Evolutionary conservation across 257 asterid species (phyloP).

Genomic region (Plantago ovata): DNA sequence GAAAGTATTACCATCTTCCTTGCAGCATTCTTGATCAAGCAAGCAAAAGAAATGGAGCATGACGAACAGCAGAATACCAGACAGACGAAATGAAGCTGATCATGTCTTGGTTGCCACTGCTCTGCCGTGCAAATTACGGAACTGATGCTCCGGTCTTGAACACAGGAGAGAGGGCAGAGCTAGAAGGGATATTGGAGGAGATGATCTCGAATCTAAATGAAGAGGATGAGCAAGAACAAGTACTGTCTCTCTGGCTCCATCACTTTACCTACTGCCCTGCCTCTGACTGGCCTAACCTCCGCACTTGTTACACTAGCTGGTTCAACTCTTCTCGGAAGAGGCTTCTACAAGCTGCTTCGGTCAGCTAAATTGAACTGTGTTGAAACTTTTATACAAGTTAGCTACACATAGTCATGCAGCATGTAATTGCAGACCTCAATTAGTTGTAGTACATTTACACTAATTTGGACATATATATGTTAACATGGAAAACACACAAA

Average conservation of each 20-base stretch:
- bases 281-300: slow-evolving; percentile 95
- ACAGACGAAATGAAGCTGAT: slow-evolving; percentile 60
- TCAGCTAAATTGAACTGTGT: neutral
- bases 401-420: neutral
- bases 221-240: slow-evolving; percentile 79
- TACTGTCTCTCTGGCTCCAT: slow-evolving; percentile 84
- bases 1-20: neutral
- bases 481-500: too few species aligned
- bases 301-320: slow-evolving; percentile 65
- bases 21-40: slow-evolving; percentile 70
- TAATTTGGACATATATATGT: too few species aligned
- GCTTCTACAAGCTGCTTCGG: slow-evolving; percentile 23
- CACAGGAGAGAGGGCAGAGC: slow-evolving; percentile 56
- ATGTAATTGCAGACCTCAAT: neutral
- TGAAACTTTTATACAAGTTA: too few species aligned
- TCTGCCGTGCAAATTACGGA: slow-evolving; percentile 76
- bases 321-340: slow-evolving; percentile 48
- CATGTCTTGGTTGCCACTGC: slow-evolving; percentile 75
- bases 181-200: slow-evolving; percentile 57
- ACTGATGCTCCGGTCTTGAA: slow-evolving; percentile 68
- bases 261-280: slow-evolving; percentile 75
- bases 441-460: too few species aligned
- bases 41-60: slow-evolving; percentile 49
- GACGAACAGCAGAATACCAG: slow-evolving; percentile 21
- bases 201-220: slow-evolving; percentile 48